Base-by-base conservation (phyloP, 2,329 filamentous ascomycete species). In the Ophiognomonia clavigignenti-juglandacearum region DNA sequence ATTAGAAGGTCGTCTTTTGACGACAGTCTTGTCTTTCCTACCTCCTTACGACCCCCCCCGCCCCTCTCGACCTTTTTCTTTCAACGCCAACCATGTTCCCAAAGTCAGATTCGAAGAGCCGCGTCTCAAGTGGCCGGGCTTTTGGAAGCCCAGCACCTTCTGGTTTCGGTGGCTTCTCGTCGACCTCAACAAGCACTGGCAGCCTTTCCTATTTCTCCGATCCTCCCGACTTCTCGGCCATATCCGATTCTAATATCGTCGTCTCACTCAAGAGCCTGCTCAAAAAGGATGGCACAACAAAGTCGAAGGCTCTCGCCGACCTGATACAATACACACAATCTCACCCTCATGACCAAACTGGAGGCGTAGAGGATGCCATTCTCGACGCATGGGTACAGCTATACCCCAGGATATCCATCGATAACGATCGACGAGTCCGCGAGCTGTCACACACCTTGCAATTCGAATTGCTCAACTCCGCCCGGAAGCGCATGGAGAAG, bases 241-340 rank as follows among this genome's bases (percentile, higher is more conserved):
- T 98, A 50, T 85, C 83, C 37, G 84, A 96, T 57, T 78, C 90
- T 7, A 86, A 93, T 59, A 74, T 92, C 31, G 82, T 92, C 31
- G 90, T 97, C 13, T 82, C 84, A n/a, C 88, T 96, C 70, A 95
- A 96, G 67, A 96, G 95, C 57, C 69, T 96, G 4, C 77, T 84
- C 42, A 98, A 97, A 70, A 95, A 93, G 67, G 92, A 96, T 69
- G 85, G 84, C 59, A 95, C 83, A 10, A 98, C 93, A 31, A 95
- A 96, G 63, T 77, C 85, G 7, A 96, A 92, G 64, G 92, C 88
- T 0, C 71, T 98, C 23, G 91, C 97, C 57, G 92, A 97, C 43
- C 68, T 98, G 18, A 75, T 88, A 39, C 64, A 77, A 27, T 78
- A 86, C 22, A 48, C 51, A 18, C 51, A 53, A 38, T 44, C 51